Conservation (phyloP, 257 asterid genomes). For the Solanum ahanhuiri region DNA sequence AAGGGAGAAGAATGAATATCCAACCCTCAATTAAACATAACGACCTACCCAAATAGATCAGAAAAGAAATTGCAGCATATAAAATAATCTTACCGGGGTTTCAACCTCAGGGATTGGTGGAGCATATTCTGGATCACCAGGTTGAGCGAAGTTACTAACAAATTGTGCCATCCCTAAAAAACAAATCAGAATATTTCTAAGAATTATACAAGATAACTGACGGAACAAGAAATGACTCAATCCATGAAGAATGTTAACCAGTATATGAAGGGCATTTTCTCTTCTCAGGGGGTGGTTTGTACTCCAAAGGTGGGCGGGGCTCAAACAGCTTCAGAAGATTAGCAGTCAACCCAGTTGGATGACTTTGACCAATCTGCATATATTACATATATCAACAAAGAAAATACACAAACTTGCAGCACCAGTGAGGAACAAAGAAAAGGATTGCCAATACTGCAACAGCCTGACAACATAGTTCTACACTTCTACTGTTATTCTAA, state of each 20-base stretch:
- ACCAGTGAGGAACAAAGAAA: background rate
- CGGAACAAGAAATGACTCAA: background rate
- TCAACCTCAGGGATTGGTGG: constrained; percentile 82
- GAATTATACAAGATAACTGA: background rate
- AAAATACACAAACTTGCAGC: background rate
- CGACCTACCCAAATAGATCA: background rate
- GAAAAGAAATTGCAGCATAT: background rate
- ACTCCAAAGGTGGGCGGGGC: constrained; percentile 95
- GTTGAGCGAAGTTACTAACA: constrained; percentile 67
- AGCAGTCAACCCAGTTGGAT: constrained; percentile 88
- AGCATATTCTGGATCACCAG: constrained; percentile 80
- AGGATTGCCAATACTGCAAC: background rate
- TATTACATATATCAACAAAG: background rate
- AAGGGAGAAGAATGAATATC: background rate
- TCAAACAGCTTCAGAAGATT: constrained; percentile 84
- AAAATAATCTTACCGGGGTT: constrained; percentile 57
- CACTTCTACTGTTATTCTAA: background rate
- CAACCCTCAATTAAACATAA: background rate
- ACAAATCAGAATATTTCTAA: background rate
- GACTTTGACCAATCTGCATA: constrained; percentile 90
- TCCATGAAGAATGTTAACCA: constrained; percentile 25
- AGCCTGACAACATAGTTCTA: background rate
- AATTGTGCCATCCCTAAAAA: constrained; percentile 76
- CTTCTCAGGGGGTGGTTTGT: constrained; percentile 89
- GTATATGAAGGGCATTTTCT: constrained; percentile 81